Evolutionary conservation across 345 rosid genomes (phyloP), one percentile per base, ranked within the genome.

Genomic region (Capsella bursapastoris): DNA sequence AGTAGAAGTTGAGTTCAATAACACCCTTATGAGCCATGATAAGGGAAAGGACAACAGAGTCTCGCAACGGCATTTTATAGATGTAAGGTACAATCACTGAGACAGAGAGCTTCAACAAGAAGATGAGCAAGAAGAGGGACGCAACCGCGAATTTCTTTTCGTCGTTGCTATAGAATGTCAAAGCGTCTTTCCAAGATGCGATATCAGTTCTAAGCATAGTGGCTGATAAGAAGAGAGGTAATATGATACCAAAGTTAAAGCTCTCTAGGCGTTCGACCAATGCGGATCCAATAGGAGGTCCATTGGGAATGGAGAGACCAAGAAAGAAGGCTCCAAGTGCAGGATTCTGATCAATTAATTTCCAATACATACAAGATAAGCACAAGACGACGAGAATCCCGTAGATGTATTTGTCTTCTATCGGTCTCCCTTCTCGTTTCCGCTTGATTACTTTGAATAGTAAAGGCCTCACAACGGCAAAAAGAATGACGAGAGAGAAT

Each of bases 241-340:
- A 41, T 32, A 83, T 49, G 28, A 73, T 41, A 18, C 79, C 78
- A 0, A 78, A 65, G 22, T 72, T 72, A 34, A 82, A 71, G 71
- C 71, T 45, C 53, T 86, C 87, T 47, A 86, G 41, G 34, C 78
- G 70, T 25, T 80, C 68, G 2, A 74, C 65, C 51, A 86, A 48
- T 1, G 78, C 84, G 15, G 87, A 82, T 31, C 87, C 87, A 27
- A 86, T 29, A 2, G 87, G 87, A 7, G 89, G 87, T 4, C 89
- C 89, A n/a, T 69, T 79, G 0, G 89, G 89, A 1, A 86, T 78
- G 5, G 79, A 58, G 3, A 84, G 59, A 13, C 89, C 87, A 1
- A 84, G 48, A 11, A 81, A 22, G 44, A 78, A 77, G 4, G 83
- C 79, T 37, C 87, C 89, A 48, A 82, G 55, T 3, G 84, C 32